These are phyloP conservation scores for Acacia pycnantha DNA, from an alignment of 331 rosid genomes.

Conservation along the genomic window DNA sequence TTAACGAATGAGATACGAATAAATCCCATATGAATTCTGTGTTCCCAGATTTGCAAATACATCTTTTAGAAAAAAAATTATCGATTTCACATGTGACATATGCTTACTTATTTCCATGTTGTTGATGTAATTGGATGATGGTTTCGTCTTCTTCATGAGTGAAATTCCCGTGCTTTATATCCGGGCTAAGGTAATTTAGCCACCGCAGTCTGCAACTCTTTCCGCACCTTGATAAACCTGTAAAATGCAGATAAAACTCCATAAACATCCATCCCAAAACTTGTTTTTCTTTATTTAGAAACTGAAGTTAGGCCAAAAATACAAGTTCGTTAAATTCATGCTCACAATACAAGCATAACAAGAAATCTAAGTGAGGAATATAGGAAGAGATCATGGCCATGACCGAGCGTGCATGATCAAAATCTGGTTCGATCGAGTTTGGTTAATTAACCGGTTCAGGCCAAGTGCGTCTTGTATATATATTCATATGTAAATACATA, in stretches of 20 bases:
- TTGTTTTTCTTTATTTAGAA: neutral
- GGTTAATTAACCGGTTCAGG: neutral
- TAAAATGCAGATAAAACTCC: neutral
- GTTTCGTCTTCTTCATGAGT: slow-evolving; percentile 48
- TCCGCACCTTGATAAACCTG: slow-evolving; percentile 75
- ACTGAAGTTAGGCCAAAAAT: neutral
- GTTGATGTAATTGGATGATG: slow-evolving; percentile 51
- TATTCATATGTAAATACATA: too few relatives aligned
- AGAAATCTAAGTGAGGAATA: neutral
- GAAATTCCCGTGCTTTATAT: slow-evolving; percentile 60
- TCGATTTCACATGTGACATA: neutral
- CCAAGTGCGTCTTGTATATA: neutral
- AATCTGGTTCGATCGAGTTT: too few relatives aligned
- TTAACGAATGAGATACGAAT: neutral
- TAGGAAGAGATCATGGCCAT: neutral
- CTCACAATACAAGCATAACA: neutral
- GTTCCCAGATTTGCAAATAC: neutral
- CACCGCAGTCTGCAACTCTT: slow-evolving; percentile 89
- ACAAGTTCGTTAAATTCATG: neutral
- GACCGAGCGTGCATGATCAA: neutral
- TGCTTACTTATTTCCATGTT: slow-evolving; percentile 61
- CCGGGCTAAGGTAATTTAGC: slow-evolving; percentile 66
- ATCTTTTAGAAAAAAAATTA: neutral
- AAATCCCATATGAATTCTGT: neutral
- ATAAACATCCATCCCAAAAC: neutral